Evolutionary conservation across 2,329 filamentous ascomycete genomes (phyloP), one percentile per base, ranked within the genome.

Genomic region (Bisporella sp.): DNA sequence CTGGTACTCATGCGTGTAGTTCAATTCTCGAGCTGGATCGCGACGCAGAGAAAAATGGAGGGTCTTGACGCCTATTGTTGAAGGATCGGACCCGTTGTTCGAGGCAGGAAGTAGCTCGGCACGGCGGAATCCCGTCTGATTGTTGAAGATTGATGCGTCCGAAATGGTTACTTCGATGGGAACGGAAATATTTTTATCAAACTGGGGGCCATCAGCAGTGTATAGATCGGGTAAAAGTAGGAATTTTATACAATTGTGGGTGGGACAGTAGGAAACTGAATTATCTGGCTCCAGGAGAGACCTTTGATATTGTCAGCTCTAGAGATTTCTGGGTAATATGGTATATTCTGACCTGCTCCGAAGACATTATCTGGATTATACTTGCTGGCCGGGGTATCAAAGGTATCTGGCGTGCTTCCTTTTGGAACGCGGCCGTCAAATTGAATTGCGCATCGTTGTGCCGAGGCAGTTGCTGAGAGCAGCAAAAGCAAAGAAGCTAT

Each of bases 1-100:
- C 61, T 80, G 69, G 65, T 83, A 84, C 66, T 83, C 78, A 62
- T 84, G 81, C 6, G 74, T 75, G 48, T 76, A 65, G 68, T 84
- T 83, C 47, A 84, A 65, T 4, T 46, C 73, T 8, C 76, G 69
- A 41, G 67, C 59, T 3, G 64, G 52, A 56, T 82, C 78, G 59
- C 77, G 76, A 63, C 71, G 71, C 32, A 84, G 60, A 57, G 75
- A 79, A 65, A 79, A 83, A 66, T 84, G 81, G 46, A 84, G 71
- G 1, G 79, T 82, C 67, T 82, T 82, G 52, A 81, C 65, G 31
- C 78, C 79, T 30, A 64, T 62, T 37, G 73, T 77, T 28, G 74
- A 77, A 13, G 67, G 57, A 47, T 80, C 78, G 41, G 73, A 72
- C 48, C 76, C 69, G 13, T 65, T 68, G 68, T 76, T 73, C 68